Percentiles rank a stretch among this genome's conserved stretches.
Conservation (phyloP, 257 asterid species). For the Schizonepeta tenuifolia region DNA sequence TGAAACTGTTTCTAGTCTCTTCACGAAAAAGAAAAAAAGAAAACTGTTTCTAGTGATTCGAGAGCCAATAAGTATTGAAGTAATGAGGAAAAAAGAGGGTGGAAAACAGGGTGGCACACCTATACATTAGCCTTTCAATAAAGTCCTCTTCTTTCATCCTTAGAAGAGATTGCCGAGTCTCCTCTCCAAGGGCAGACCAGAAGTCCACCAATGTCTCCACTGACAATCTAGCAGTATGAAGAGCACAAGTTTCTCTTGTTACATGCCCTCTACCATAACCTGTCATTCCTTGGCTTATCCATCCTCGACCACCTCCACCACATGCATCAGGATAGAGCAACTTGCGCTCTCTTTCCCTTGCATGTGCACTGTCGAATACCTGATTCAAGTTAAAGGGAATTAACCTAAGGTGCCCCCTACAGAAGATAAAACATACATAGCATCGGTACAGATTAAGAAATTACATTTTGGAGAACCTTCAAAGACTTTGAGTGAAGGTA, state of each 20-base stretch:
- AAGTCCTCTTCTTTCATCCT: constrained; percentile 98
- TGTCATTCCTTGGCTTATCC: constrained; percentile 92
- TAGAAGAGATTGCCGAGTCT: constrained; percentile 83
- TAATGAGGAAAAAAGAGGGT: no score
- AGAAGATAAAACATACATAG: constrained; percentile 17
- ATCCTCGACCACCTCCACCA: constrained; percentile 98
- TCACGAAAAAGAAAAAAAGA: no score
- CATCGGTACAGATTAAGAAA: constrained; percentile 22
- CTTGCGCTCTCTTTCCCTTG: constrained; percentile 93
- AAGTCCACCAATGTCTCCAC: constrained; percentile 96
- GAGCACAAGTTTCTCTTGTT: constrained; percentile 96
- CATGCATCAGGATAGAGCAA: constrained; percentile 98
- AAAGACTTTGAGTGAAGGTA: constrained; percentile 78
- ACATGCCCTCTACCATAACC: constrained; percentile 90
- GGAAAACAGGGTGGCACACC: constrained; percentile 51
- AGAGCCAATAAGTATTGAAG: background rate
- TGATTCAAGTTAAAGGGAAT: constrained; percentile 43
- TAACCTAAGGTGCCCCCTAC: constrained; percentile 23
- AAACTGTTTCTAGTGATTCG: background rate
- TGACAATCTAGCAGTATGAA: constrained; percentile 95
- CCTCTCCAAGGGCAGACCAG: constrained; percentile 99
- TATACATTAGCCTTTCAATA: constrained; percentile 93
- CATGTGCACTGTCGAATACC: constrained; percentile 95
- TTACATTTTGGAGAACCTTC: constrained; percentile 86
- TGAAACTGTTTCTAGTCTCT: background rate